Evolutionary conservation across 2,329 filamentous ascomycete species (phyloP), one percentile per base, ranked within the genome.

Genomic region (Coniochaeta pulveracea): DNA sequence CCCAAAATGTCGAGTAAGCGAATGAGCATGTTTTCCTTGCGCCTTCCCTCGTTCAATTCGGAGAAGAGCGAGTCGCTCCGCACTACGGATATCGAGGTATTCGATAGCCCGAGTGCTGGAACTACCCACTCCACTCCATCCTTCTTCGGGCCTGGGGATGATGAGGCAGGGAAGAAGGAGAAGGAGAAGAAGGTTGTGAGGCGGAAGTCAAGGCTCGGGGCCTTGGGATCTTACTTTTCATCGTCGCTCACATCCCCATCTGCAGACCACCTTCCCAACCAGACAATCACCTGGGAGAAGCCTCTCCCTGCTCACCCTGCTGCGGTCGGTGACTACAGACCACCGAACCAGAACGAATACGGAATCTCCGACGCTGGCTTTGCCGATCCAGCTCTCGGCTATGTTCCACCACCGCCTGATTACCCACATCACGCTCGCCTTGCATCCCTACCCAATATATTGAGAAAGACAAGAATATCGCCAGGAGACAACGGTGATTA

Each of bases 1-100:
- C 28, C 28, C 28, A 31, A 19, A 17, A 55, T 59, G 50, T 61
- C 60, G 47, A 57, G 56, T 58, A 64, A 63, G 58, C 50, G 56
- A 48, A 51, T 54, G 34, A 50, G 52, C 37, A 44, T 53, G 34
- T 48, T 61, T 41, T 48, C 54, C 43, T 49, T 53, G 44, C 53
- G 52, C 37, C 39, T 53, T 40, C 56, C 56, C 46, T 49, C 48
- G 41, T 51, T 60, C 37, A 38, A 53, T 28, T 38, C 35, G 22
- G 34, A 35, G 26, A 35, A 33, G 19, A 15, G 18, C n/a, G 19
- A 23, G 21, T 4, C 10, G 9, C 30, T 16, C 19, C 14, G 22
- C 18, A 25, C 30, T 33, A 21, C 19, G 15, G 21, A 33, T 21
- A 14, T 12, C 19, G 26, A 21, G 9, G n/a, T 31, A 26, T 14